Evolutionary conservation across 441 rosid species (phyloP), one percentile per base, ranked within the genome.

Genomic region (Populus trichocarpa): DNA sequence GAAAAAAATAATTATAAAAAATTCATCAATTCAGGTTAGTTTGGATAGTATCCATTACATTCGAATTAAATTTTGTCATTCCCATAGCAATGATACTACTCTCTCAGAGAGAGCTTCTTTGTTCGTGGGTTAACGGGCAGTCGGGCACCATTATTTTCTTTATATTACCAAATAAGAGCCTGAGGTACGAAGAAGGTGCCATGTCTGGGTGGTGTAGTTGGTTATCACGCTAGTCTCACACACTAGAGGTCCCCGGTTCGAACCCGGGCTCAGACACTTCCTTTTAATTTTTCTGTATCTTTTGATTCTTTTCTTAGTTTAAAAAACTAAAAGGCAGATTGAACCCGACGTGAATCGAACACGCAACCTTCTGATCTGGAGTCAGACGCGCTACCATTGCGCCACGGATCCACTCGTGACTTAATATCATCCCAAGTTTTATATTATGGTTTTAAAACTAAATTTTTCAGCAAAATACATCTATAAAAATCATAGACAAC

Each of bases 341-440:
- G 97, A 90, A 90, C 94, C 90, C 89, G 89, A 93, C 93, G 91
- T 92, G 88, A 92, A 91, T 92, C 94, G 90, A 92, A 91, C 97
- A 89, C 93, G 94, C 95, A 94, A 92, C 97, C 97, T 96, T 96
- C 93, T 91, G 96, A 93, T 89, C 95, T 89, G 96, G 97, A 94
- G 98, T 93, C 97, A 88, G 95, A 92, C 95, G 93, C 97, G 98
- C 97, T 90, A 92, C 97, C 95, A 88, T 92, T 92, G 95, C 95
- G 92, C 98, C 97, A 91, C 96, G 90, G 91, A 91, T 91, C 95
- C 98, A 0, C n/a, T 14, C n/a, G n/a, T n/a, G n/a, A n/a, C n/a
- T n/a, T n/a, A n/a, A n/a, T 30, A 30, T 3, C 32, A 30, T 30
- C 32, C 32, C 4, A 30, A 30, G 3, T 0, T 3, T 3, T 30